A percentile compares a stretch with the other conserved stretches of the same genome.
Evolutionary conservation across 108 stramenopile species (phyloP).

Genomic region (Cyclotella atomus): DNA sequence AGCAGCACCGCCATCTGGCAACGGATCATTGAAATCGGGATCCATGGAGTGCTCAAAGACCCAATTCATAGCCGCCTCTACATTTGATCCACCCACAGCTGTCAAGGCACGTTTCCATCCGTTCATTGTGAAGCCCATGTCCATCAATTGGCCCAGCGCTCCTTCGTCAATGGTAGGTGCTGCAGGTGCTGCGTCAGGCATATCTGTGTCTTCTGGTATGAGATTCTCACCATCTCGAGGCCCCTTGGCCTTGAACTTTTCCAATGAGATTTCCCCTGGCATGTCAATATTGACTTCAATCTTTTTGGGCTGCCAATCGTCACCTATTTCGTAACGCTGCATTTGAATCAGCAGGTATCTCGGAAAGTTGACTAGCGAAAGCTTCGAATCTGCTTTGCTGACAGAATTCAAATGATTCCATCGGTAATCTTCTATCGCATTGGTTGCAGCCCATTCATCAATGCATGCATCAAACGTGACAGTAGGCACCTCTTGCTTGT

Average conservation of each 20-base stretch:
- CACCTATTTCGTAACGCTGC: conserved; percentile 91
- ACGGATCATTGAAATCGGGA: conserved; percentile 96
- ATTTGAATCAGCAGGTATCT: conserved; percentile 94
- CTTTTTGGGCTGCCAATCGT: conserved; percentile 94
- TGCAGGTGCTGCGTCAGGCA: conserved; percentile 26
- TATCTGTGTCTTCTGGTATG: conserved; percentile 73
- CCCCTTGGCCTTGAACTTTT: conserved; percentile 63
- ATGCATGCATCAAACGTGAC: conserved; percentile 88
- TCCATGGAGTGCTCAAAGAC: conserved; percentile 96
- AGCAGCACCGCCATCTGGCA: conserved; percentile 57
- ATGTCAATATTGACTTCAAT: conserved; percentile 95
- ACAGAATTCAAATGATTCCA: conserved; percentile 82
- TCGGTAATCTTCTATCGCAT: conserved; percentile 72
- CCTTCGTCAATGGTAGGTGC: conserved; percentile 72
- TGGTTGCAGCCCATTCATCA: conserved; percentile 78
- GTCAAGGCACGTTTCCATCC: conserved; percentile 92
- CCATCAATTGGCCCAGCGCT: conserved; percentile 89
- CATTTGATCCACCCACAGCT: conserved; percentile 87
- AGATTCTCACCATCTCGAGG: conserved; percentile 87
- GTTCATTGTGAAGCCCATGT: conserved; percentile 98
- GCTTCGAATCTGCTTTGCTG: conserved; percentile 52
- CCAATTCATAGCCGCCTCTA: conserved; percentile 98
- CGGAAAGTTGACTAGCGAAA: conserved; percentile 89
- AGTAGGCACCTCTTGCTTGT: conserved; percentile 78
- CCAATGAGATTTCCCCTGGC: conserved; percentile 87